These are phyloP conservation scores for Dichotomopilus funicola DNA, from an alignment of 2,329 filamentous ascomycete species.

Conservation along the genomic window DNA sequence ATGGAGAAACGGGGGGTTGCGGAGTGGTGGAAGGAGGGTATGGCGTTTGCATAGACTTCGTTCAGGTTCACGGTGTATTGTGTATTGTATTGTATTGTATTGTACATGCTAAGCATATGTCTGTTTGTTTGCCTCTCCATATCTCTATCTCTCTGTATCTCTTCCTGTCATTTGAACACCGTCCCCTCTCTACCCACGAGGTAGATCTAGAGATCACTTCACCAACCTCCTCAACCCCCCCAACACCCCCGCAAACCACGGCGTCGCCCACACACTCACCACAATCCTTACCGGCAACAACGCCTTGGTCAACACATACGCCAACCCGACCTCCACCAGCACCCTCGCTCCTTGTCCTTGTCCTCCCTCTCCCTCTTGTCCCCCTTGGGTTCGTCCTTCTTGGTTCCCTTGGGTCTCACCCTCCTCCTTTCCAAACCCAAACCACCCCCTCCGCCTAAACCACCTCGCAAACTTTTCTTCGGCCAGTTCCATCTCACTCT, in stretches of 20 bases:
- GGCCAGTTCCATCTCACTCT: too few species aligned
- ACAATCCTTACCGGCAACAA: conserved; percentile 71
- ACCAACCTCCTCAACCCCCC: conserved; percentile 35
- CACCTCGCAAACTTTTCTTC: conserved; percentile 60
- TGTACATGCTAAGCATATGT: too few species aligned
- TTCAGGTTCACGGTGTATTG: neutral
- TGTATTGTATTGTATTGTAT: too few species aligned
- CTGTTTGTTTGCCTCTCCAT: too few species aligned
- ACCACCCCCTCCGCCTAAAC: conserved; percentile 74
- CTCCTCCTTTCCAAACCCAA: conserved; percentile 49
- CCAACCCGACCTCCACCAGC: conserved; percentile 70
- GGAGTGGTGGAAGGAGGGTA: conserved; percentile 61
- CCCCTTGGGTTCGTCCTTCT: conserved; percentile 2
- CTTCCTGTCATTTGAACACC: neutral
- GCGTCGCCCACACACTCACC: conserved; percentile 79
- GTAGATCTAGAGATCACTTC: too few species aligned
- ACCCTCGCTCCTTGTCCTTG: conserved; percentile 46
- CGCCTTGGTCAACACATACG: conserved; percentile 85
- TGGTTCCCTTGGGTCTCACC: conserved; percentile 22
- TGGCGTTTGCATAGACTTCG: conserved; percentile 45
- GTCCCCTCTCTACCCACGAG: too few species aligned
- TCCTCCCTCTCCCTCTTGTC: conserved; percentile 32
- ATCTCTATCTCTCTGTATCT: neutral
- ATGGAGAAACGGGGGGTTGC: conserved; percentile 56
- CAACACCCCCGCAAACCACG: conserved; percentile 75